Evolutionary conservation across 208 protist species (phyloP).

Genomic region (Herpetomonas samuelpessoai): DNA sequence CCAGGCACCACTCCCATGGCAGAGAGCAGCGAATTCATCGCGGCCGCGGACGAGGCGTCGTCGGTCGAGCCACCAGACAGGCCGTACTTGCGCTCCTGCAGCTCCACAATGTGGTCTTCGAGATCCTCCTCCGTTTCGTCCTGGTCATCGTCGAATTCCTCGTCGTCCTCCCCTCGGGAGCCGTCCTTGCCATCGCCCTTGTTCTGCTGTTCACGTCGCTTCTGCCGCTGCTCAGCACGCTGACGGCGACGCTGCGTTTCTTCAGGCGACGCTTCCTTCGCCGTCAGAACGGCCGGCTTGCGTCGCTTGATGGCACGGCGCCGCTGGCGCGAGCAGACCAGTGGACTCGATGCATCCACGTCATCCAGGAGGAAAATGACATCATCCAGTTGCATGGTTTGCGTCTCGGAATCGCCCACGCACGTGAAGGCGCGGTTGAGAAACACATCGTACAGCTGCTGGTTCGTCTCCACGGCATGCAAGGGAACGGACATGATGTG

Average conservation of each 20-base stretch:
- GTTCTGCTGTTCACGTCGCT: constrained; percentile 5
- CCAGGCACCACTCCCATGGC: too few species aligned
- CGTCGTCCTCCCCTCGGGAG: not conserved
- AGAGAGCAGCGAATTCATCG: not conserved
- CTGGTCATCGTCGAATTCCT: constrained; percentile 1
- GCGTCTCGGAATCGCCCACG: constrained; percentile 46
- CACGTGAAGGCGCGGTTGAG: constrained; percentile 53
- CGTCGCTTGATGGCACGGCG: constrained; percentile 28
- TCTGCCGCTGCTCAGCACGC: not conserved
- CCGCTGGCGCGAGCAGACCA: constrained; percentile 65
- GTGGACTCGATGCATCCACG: constrained; percentile 60
- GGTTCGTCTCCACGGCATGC: constrained; percentile 72
- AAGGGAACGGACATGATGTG: constrained; percentile 80
- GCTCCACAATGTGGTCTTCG: constrained; percentile 15
- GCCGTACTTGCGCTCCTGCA: constrained; percentile 9
- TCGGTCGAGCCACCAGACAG: not conserved
- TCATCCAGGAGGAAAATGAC: constrained; percentile 88
- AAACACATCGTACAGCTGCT: constrained; percentile 90
- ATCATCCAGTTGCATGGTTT: constrained; percentile 58
- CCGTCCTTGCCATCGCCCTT: not conserved
- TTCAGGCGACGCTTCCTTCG: too few species aligned
- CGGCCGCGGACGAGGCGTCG: not conserved
- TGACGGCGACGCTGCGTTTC: constrained; percentile 1
- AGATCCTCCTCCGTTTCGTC: constrained; percentile 10
- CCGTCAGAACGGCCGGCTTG: constrained; percentile 21